Conservation (phyloP, 2,329 filamentous ascomycete genomes). For the Fusarium burgessii region DNA sequence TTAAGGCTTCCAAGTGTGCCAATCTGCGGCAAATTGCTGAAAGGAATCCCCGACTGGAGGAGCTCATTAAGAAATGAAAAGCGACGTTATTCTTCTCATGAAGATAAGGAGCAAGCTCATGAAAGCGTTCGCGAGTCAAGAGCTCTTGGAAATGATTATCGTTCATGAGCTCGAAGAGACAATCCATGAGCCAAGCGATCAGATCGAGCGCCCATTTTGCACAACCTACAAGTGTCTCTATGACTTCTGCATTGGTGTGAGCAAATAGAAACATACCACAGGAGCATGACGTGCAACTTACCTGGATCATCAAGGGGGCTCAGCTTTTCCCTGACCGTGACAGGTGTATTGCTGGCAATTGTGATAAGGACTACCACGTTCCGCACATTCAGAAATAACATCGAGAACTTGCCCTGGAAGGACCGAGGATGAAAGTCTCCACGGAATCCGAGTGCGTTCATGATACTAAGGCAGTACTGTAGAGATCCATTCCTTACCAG, state of each 20-base stretch:
- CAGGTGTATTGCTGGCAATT: slow-evolving; percentile 69
- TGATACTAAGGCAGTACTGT: slow-evolving; percentile 80
- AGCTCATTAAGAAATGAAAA: slow-evolving; percentile 76
- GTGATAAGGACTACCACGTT: slow-evolving; percentile 76
- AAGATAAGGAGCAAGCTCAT: slow-evolving; percentile 64
- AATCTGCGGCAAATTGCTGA: slow-evolving; percentile 76
- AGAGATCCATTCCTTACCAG: slow-evolving; percentile 79
- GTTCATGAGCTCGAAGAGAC: slow-evolving; percentile 66
- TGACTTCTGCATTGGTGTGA: slow-evolving; percentile 66
- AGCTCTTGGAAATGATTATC: slow-evolving; percentile 64
- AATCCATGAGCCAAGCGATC: slow-evolving; percentile 71
- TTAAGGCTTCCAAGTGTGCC: slow-evolving; percentile 64
- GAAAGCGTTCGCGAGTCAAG: slow-evolving; percentile 60
- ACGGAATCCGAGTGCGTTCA: slow-evolving; percentile 81
- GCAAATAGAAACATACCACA: neutral
- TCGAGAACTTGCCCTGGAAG: slow-evolving; percentile 79
- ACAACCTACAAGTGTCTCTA: slow-evolving; percentile 78
- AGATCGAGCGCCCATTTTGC: slow-evolving; percentile 84
- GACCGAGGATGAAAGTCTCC: slow-evolving; percentile 71
- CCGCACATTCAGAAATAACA: slow-evolving; percentile 79
- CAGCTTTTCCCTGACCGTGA: slow-evolving; percentile 65
- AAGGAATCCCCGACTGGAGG: slow-evolving; percentile 78
- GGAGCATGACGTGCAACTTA: slow-evolving; percentile 36
- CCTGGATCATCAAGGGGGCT: slow-evolving; percentile 72
- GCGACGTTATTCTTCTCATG: slow-evolving; percentile 67